Conservation (phyloP, 202 grass and related monocot species). For the Musa balbisiana region DNA sequence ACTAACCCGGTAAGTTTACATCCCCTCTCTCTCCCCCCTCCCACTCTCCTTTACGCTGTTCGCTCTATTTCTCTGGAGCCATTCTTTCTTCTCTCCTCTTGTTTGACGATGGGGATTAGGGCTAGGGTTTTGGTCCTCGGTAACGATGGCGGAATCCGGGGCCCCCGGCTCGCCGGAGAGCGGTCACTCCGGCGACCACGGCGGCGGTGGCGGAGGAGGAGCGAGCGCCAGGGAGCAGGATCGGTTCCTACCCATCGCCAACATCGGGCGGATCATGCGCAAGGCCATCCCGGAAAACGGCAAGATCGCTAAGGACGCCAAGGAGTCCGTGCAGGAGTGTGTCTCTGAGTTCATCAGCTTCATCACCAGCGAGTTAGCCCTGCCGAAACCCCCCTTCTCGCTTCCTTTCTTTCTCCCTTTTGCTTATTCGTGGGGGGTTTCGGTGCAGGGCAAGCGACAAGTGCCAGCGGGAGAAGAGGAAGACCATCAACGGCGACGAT, state of each 20-base stretch:
- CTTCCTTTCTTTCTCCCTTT: background rate
- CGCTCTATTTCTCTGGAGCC: no score
- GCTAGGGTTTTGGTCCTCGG: constrained; percentile 8
- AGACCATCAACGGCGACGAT: constrained; percentile 83
- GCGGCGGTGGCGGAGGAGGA: constrained; percentile 13
- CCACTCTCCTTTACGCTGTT: background rate
- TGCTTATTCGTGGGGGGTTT: constrained; percentile 1
- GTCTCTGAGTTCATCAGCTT: constrained; percentile 94
- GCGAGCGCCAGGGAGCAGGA: constrained; percentile 54
- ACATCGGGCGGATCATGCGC: constrained; percentile 79
- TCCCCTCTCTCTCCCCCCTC: background rate
- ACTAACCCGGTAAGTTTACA: background rate
- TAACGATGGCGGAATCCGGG: constrained; percentile 45
- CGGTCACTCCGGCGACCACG: constrained; percentile 37
- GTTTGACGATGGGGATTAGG: background rate
- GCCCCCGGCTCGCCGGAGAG: constrained; percentile 34
- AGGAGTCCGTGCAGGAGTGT: constrained; percentile 81
- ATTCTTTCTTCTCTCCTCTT: background rate
- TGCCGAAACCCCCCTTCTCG: background rate
- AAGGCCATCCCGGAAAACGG: constrained; percentile 75
- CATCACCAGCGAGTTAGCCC: constrained; percentile 68
- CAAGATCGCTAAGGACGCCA: constrained; percentile 84
- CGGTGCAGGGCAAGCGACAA: constrained; percentile 68
- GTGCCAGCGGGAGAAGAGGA: constrained; percentile 85
- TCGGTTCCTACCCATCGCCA: constrained; percentile 76